Percentiles rank a stretch among this genome's conserved stretches.
Conservation (phyloP, 768 basidiomycete genomes). For the Leccinellum albellum region DNA sequence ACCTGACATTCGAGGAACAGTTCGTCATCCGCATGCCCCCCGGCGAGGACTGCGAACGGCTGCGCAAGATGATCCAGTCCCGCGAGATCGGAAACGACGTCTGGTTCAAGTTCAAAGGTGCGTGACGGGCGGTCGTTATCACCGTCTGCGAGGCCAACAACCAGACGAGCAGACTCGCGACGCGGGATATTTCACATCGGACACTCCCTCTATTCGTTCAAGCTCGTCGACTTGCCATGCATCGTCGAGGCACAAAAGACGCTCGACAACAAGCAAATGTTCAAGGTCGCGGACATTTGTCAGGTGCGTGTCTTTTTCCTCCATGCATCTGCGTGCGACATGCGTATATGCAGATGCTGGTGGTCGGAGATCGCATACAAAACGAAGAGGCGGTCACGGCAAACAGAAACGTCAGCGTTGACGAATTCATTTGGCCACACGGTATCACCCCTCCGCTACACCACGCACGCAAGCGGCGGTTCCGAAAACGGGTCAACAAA, state of each 20-base stretch:
- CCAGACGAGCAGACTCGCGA: slow-evolving; percentile 65
- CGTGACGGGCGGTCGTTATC: neutral
- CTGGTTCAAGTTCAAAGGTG: slow-evolving; percentile 99
- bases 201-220: slow-evolving; percentile 76
- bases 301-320: slow-evolving; percentile 52
- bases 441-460: slow-evolving; percentile 92
- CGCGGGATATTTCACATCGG: slow-evolving; percentile 87
- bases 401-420: slow-evolving; percentile 76
- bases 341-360: slow-evolving; percentile 68
- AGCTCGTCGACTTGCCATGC: slow-evolving; percentile 94
- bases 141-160: slow-evolving; percentile 8
- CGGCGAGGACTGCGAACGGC: slow-evolving; percentile 73
- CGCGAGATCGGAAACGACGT: slow-evolving; percentile 79
- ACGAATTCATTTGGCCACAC: slow-evolving; percentile 97
- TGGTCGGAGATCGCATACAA: slow-evolving; percentile 73
- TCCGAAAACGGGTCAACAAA: slow-evolving; percentile 84
- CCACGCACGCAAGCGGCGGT: slow-evolving; percentile 86
- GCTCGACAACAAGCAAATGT: slow-evolving; percentile 93
- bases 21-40: slow-evolving; percentile 89
- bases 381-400: slow-evolving; percentile 62
- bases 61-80: slow-evolving; percentile 77
- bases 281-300: slow-evolving; percentile 98
- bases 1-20: slow-evolving; percentile 94
- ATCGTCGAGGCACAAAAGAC: slow-evolving; percentile 95
- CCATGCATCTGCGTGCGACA: slow-evolving; percentile 10